Conservation (phyloP, 176 grass and related monocot genomes). For the Microstegium vimineum region DNA sequence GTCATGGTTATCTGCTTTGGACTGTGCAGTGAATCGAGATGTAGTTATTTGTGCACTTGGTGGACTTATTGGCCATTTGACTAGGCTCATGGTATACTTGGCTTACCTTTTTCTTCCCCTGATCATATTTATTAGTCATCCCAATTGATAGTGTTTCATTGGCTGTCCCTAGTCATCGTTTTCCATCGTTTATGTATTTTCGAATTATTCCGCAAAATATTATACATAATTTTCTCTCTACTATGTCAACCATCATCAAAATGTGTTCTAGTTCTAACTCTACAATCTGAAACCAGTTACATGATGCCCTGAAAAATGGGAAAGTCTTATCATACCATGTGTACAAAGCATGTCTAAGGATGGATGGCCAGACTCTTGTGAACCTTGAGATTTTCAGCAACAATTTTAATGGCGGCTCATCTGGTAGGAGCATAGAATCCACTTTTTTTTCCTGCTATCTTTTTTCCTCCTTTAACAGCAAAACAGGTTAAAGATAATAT, state of each 20-base stretch:
- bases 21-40: conserved; percentile 52
- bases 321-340: conserved; percentile 78
- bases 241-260: neutral
- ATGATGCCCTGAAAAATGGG: conserved; percentile 79
- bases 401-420: conserved; percentile 68
- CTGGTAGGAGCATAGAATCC: conserved; percentile 44
- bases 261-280: conserved; percentile 19
- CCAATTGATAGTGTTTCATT: conserved; percentile 9
- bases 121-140: neutral
- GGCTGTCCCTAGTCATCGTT: neutral
- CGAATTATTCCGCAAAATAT: neutral
- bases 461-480: neutral
- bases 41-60: conserved; percentile 72
- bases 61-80: conserved; percentile 73
- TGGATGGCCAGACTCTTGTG: conserved; percentile 94
- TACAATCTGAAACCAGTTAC: conserved; percentile 59
- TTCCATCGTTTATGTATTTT: conserved; percentile 5
- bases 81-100: conserved; percentile 80
- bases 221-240: neutral
- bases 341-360: conserved; percentile 85
- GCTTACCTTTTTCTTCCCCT: neutral
- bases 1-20: conserved; percentile 64
- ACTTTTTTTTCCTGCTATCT: neutral
- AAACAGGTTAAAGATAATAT: neutral
- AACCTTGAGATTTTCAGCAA: conserved; percentile 98